Evolutionary conservation across 352 stramenopile species (phyloP), one percentile per base, ranked within the genome.

Genomic region (Pythium brachiatum): DNA sequence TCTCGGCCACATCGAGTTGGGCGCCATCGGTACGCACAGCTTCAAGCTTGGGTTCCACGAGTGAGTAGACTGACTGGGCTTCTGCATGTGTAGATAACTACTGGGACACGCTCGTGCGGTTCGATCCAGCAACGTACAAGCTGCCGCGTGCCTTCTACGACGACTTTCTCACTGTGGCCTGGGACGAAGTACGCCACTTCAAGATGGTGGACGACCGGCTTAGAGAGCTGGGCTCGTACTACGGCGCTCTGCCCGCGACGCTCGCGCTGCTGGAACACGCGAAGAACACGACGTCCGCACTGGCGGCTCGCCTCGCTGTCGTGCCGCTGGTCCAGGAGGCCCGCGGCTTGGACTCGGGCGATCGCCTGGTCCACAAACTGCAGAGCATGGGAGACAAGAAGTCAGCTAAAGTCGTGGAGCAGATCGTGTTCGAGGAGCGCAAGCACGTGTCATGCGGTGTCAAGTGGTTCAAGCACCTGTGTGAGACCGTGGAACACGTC

Each of bases 1-100:
- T 7, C 72, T 95, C n/a, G 86, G 75, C 21, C 86, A 95, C 70
- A 95, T 95, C 63, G 86, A 95, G 59, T 74, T 95, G 41, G 86
- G 86, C 18, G 86, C 86, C 2, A 88, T 95, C 15, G 71, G 70
- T 78, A 70, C 46, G 50, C n/a, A 21, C 44, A 21, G n/a, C n/a
- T 16, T 16, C 36, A 44, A 8, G 36, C 18, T 21, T 20, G 3
- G 13, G 12, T 16, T 8, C 13, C 29, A 9, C 29, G 29, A 34
- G 18, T 20, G 12, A 31, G 5, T 20, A 0, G 8, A 34, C 21
- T 65, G 43, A 25, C 38, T 12, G n/a, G 6, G n/a, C 36, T 2
- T 23, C 3, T 50, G 13, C 27, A n/a, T 56, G 16, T 1, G 6
- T 29, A 72, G 86, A 95, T 65, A 95, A 95, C 57, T 95, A 95